Base-by-base conservation (phyloP, 805 yeast genomes). In the Pichia nakasei region DNA sequence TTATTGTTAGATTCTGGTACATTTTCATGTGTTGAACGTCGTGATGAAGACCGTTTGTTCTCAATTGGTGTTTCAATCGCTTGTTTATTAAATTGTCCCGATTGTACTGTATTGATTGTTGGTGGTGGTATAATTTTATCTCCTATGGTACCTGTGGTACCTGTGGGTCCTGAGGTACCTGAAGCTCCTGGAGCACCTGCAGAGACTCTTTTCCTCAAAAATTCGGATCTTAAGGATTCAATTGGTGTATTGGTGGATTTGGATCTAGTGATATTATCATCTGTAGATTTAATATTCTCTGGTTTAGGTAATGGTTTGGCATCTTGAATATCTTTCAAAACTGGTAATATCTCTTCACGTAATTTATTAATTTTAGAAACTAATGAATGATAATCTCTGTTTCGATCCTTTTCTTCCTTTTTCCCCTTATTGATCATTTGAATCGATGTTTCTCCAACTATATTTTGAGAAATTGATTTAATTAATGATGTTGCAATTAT, bases 281-380 rank as follows among this genome's bases (percentile, higher is more conserved):
- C 31, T 9, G 31, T 27, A 27, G 12, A 4, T 13, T 27, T 15
- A 11, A 13, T 27, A 27, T 8, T 15, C 6, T 9, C 32, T 7
- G 84, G 87, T 0, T 82, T 76, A 0, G 87, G 87, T 41, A 82
- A 65, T 5, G 86, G 87, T 53, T 77, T 73, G 49, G 75, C 63
- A 58, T 82, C 88, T 53, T 82, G 82, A 38, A 75, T 66, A 39
- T 75, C 65, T 45, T 81, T 70, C 44, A 80, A 69, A 8, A 81
- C 69, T 1, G 88, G 89, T 35, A 78, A 63, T 51, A 82, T 61
- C 48, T 82, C 89, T 37, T 80, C 77, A 41, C 82, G 69, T 49
- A 83, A 66, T 52, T 75, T 69, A 38, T 66, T 62, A 55, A 79
- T 74, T 53, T 72, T 73, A 21, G 79, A 85, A 42, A 65, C 64